These are phyloP conservation scores for Oryza australiensis DNA, from an alignment of 176 grass and related monocot species.

Conservation along the genomic window DNA sequence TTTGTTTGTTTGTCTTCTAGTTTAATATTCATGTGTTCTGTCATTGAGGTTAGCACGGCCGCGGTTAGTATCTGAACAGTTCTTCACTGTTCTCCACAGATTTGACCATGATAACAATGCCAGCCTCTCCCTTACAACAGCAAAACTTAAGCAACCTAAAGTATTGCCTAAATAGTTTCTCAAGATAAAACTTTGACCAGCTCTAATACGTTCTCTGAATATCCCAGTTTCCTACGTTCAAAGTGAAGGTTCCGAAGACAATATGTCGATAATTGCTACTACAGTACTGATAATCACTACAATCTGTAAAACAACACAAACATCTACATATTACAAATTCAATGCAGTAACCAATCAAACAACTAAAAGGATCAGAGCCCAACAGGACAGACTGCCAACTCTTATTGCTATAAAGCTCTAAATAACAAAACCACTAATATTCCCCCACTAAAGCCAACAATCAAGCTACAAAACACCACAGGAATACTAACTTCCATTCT, in stretches of 20 bases:
- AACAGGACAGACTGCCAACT: background rate
- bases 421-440: background rate
- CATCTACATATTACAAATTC: background rate
- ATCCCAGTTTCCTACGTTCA: background rate
- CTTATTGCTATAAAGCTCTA: slow-evolving; percentile 7
- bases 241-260: slow-evolving; percentile 2
- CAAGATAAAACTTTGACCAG: background rate
- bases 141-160: slow-evolving; percentile 3
- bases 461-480: background rate
- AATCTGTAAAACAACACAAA: slow-evolving; percentile 14
- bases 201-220: background rate
- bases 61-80: slow-evolving; percentile 3
- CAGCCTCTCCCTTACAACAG: background rate
- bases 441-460: slow-evolving; percentile 2
- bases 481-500: background rate
- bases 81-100: background rate
- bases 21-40: background rate
- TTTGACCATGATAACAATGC: background rate
- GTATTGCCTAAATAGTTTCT: background rate
- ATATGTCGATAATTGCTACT: background rate
- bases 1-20: background rate
- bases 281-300: background rate
- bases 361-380: background rate
- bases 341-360: background rate
- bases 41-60: background rate